Conservation (phyloP, 352 stramenopile species). For the Phytophthora pistaciae region DNA sequence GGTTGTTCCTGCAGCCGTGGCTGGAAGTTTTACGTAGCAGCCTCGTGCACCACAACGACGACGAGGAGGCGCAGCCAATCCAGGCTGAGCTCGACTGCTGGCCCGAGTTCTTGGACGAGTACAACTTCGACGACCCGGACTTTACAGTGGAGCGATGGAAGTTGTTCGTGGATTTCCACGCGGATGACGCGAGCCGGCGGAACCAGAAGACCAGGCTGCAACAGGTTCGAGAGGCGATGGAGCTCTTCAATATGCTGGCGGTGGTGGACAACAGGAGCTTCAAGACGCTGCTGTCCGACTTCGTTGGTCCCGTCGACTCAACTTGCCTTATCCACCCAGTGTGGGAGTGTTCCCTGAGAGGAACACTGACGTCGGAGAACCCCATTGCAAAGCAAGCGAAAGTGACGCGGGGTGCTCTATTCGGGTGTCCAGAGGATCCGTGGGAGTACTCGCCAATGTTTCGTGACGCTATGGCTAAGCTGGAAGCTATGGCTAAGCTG, state of each 20-base stretch:
- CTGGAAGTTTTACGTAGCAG: no score
- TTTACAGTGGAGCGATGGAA: conserved; percentile 1
- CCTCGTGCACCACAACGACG: no score
- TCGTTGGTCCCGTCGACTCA: no score
- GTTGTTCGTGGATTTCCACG: conserved; percentile 13
- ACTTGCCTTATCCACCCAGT: conserved; percentile 7
- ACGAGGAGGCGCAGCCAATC: no score
- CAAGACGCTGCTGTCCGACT: not conserved
- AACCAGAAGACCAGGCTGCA: conserved; percentile 5
- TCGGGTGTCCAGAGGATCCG: conserved; percentile 5
- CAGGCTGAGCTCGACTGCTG: conserved; percentile 3
- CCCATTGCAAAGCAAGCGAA: not conserved
- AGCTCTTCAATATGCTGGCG: conserved; percentile 27
- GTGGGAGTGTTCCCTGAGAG: conserved; percentile 23
- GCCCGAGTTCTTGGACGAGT: conserved; percentile 7
- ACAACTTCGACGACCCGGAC: not conserved
- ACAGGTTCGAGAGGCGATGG: conserved; percentile 26
- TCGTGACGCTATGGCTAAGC: no score
- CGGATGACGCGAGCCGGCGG: conserved; percentile 8
- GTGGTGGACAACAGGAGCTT: conserved; percentile 15
- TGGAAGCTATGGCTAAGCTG: no score
- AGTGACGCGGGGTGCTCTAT: conserved; percentile 13
- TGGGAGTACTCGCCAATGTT: no score
- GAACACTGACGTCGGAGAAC: conserved; percentile 6
- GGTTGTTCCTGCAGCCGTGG: no score